These are phyloP conservation scores for Xylaria nigripes DNA, from an alignment of 495 filamentous ascomycete genomes.

Conservation along the genomic window DNA sequence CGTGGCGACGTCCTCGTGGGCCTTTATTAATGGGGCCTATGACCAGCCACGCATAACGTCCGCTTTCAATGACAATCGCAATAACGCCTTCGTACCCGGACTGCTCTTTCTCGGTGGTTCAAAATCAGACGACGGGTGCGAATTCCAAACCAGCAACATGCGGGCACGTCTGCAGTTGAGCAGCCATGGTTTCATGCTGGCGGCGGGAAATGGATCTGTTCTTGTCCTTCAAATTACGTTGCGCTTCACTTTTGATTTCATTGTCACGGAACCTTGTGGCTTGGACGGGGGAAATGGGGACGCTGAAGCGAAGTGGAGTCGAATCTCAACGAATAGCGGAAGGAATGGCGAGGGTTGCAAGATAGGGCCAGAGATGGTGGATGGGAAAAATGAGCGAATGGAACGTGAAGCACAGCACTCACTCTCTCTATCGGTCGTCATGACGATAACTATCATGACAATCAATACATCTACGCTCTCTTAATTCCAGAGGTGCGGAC, in stretches of 20 bases:
- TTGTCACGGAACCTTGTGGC: neutral
- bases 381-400: neutral
- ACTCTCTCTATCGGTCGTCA: conserved; percentile 10
- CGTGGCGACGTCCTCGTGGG: conserved; percentile 32
- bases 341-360: neutral
- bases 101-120: conserved; percentile 8
- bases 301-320: neutral
- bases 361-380: neutral
- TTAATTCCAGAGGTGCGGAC: neutral
- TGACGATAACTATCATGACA: conserved; percentile 13
- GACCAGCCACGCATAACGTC: neutral
- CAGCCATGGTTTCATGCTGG: conserved; percentile 6
- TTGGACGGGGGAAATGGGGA: neutral
- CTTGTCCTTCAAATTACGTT: conserved; percentile 8
- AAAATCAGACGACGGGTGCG: neutral
- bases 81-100: neutral
- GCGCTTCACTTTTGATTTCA: conserved; percentile 7
- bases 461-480: conserved; percentile 9
- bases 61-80: neutral
- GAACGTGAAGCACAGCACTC: neutral
- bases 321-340: neutral
- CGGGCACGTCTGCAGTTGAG: conserved; percentile 7
- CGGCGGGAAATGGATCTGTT: conserved; percentile 1
- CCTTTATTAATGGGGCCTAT: conserved; percentile 12
- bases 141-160: conserved; percentile 5